Evolutionary conservation across 371 early-diverging fungal species (phyloP), one percentile per base, ranked within the genome.

Genomic region (Rhizomucor pusillus): DNA sequence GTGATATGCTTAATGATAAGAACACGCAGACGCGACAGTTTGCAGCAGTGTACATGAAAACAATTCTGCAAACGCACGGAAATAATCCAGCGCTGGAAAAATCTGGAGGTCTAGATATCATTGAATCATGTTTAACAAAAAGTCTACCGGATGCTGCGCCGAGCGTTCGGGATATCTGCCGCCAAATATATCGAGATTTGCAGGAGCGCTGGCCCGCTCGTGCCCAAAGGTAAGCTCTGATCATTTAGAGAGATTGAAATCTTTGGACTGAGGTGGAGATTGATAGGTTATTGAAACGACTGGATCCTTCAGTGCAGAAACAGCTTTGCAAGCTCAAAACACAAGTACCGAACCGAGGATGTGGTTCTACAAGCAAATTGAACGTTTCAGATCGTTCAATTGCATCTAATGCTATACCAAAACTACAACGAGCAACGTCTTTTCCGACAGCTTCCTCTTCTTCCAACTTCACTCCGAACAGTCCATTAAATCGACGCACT

Each of bases 181-280:
- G 57, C 43, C 51, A 56, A 46, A 25, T 44, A 13, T 53, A 41
- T 59, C 45, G 55, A 53, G 5, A 66, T 45, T 51, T 45, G 44
- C 23, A 37, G 25, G 41, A 33, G 7, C 50, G 59, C 19, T 75
- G 69, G 71, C 62, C 60, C 22, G 52, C 45, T 4, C 43, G 40
- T 7, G 66, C 66, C 19, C 52, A 57, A 34, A 68, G 40, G 65
- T 67, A 59, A 66, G 51, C 7, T 6, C n/a, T n/a, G n/a, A n/a
- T n/a, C n/a, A n/a, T n/a, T n/a, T n/a, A n/a, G n/a, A n/a, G n/a
- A n/a, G n/a, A n/a, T n/a, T n/a, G n/a, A n/a, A n/a, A n/a, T n/a
- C n/a, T n/a, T n/a, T n/a, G n/a, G 7, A 29, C 29, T 29, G 3
- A 3, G 3, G 29, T 29, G 29, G 3, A 3, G 5, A 29, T 29